Evolutionary conservation across 805 yeast species (phyloP), one percentile per base, ranked within the genome.

Genomic region (Debaryomyces hansenii): DNA sequence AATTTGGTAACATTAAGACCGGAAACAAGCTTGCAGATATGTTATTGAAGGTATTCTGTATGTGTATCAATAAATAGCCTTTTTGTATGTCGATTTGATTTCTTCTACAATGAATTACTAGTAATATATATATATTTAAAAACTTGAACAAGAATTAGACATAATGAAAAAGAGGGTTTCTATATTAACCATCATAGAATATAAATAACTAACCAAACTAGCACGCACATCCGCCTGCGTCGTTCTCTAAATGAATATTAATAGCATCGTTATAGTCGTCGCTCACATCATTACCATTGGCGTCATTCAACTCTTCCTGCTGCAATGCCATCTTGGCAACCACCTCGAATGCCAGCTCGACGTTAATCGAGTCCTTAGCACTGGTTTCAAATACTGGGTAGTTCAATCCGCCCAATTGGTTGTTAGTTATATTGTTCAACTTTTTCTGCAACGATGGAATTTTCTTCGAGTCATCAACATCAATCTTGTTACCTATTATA

Each of bases 201-300:
- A 31, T 31, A 31, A 14, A 9, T 5, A 24, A 24, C 27, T 24
- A 16, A 14, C 18, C 12, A 24, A 27, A 15, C 40, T 59, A 89
- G 67, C 96, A 90, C 20, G 82, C 83, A 73, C 97, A 90, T 6
- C 85, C 80, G 45, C 84, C 74, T 33, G 78, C 65, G 46, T 90
- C 97, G 46, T 84, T 85, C 62, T 91, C 97, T 58, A 92, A 79
- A 63, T 90, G 94, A 59, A 92, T 92, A 66, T 92, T 92, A 53
- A 92, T 92, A 20, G 98, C 97, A 67, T 92, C 98, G 40, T 94
- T 87, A 66, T 90, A 92, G 67, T 92, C 98, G 59, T 91, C 97
- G 49, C 63, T 67, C 40, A 63, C 72, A 50, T 71, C 76, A 46
- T 68, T 64, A n/a, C 70, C 66, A 56, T 84, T 85, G 59, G 86